These are phyloP conservation scores for Cyathus striatus DNA, from an alignment of 768 basidiomycete genomes.

Conservation along the genomic window DNA sequence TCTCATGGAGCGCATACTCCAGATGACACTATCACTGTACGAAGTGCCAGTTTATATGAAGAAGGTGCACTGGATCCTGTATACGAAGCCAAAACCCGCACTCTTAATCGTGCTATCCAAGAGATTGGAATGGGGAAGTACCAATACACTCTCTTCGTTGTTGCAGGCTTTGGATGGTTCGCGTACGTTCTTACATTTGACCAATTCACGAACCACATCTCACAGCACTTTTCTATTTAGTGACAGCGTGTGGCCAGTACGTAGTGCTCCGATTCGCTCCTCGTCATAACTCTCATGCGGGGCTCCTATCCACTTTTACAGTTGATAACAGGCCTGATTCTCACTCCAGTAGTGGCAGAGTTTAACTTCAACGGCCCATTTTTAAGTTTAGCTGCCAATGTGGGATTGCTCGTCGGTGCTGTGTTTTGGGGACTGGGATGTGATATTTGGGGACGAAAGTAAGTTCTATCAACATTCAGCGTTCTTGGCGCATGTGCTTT, in stretches of 20 bases:
- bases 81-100: conserved; percentile 51
- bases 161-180: conserved; percentile 74
- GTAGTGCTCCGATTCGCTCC: conserved; percentile 11
- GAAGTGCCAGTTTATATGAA: conserved; percentile 16
- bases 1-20: too few relatives aligned
- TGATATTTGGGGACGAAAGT: conserved; percentile 71
- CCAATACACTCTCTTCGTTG: conserved; percentile 63
- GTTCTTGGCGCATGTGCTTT: background rate
- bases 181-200: conserved; percentile 38
- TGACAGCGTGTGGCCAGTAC: conserved; percentile 71
- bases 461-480: conserved; percentile 7
- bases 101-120: conserved; percentile 57
- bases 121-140: conserved; percentile 72
- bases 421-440: conserved; percentile 62
- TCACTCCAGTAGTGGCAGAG: conserved; percentile 58
- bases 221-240: too few relatives aligned
- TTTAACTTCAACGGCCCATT: conserved; percentile 57
- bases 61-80: conserved; percentile 41
- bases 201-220: background rate
- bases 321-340: conserved; percentile 63
- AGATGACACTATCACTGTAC: too few relatives aligned
- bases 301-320: too few relatives aligned
- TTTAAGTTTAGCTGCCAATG: conserved; percentile 61
- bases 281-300: background rate
- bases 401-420: conserved; percentile 65